Evolutionary conservation across 2,329 filamentous ascomycete species (phyloP).

Genomic region (Trichophyton verrucosum): DNA sequence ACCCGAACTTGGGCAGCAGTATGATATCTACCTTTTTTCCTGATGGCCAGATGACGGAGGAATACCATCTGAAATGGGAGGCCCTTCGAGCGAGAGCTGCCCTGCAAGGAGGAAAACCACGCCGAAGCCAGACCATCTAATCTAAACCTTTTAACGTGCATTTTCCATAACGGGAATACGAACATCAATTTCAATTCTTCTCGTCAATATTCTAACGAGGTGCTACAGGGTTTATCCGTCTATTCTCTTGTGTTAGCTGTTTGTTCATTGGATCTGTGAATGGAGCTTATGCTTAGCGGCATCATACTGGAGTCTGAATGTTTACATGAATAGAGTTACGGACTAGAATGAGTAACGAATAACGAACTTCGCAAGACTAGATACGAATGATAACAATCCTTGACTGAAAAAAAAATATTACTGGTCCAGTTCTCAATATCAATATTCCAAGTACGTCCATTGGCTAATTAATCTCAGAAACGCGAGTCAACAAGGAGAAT

Average conservation of each 20-base stretch:
- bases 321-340: not conserved
- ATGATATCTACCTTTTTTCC: constrained; percentile 22
- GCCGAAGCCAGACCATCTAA: not conserved
- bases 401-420: not conserved
- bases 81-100: not conserved
- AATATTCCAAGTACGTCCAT: not conserved
- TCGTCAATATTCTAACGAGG: not conserved
- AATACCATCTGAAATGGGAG: not conserved
- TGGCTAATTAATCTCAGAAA: not conserved
- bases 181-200: not conserved
- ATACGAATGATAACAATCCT: not conserved
- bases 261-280: not conserved
- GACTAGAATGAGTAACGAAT: not conserved
- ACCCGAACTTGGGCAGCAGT: constrained; percentile 17
- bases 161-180: not conserved
- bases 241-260: not conserved
- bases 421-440: not conserved
- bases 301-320: not conserved
- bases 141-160: not conserved
- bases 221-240: not conserved
- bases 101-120: not conserved
- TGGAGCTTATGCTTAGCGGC: not conserved
- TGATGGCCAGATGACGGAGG: not conserved
- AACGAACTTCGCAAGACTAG: not conserved
- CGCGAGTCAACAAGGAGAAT: not conserved